Evolutionary conservation across 768 basidiomycete genomes (phyloP).

Genomic region (Postia placenta): DNA sequence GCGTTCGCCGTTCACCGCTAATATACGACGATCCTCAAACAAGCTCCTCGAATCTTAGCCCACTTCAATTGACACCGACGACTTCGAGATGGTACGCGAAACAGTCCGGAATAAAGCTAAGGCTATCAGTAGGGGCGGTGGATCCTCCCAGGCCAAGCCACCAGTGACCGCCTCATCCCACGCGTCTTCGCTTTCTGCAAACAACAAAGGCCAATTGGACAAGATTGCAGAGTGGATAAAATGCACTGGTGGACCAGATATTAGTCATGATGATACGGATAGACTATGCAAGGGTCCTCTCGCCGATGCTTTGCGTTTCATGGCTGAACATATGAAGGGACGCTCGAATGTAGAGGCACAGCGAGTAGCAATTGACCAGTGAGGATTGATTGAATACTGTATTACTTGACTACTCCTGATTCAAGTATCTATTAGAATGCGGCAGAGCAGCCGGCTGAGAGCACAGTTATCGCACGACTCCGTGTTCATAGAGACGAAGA

Average conservation of each 20-base stretch:
- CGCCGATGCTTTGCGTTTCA: conserved; percentile 8
- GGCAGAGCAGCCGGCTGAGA: background rate
- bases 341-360: background rate
- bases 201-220: background rate
- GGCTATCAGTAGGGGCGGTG: background rate
- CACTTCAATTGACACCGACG: too few species aligned
- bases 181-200: background rate
- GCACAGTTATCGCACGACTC: background rate
- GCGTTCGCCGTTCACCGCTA: background rate
- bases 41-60: background rate
- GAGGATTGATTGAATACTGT: background rate
- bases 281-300: conserved; percentile 12
- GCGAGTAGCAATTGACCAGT: conserved; percentile 6
- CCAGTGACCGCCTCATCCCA: background rate
- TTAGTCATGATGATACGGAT: conserved; percentile 1
- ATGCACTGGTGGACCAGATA: background rate
- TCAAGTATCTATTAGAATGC: conserved; percentile 2
- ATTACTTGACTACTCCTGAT: background rate
- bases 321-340: conserved; percentile 7
- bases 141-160: background rate
- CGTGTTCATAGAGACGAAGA: background rate
- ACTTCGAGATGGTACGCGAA: background rate
- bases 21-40: background rate
- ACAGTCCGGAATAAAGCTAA: background rate
- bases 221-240: background rate